phyloP scores from a whole-genome alignment of 108 stramenopile species.

The Ochromonas danica region DNA sequence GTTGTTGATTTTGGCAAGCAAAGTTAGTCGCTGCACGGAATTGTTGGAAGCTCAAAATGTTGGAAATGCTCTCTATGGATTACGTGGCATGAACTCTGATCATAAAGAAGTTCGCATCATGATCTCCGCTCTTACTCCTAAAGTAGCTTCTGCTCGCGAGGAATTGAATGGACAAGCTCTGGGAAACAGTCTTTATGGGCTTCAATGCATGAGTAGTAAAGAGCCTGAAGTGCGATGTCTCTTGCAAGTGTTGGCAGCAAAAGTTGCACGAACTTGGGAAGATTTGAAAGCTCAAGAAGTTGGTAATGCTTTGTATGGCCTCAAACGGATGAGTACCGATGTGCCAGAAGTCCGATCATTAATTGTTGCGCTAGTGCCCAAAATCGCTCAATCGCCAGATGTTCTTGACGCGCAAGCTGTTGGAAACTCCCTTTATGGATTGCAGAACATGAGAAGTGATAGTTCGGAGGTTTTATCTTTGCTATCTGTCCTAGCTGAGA shows the following conservation, averaged over 20 bases:
- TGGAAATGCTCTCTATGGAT: conserved; percentile 31
- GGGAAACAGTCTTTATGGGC: conserved; percentile 29
- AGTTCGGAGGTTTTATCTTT: neutral
- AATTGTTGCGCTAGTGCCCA: conserved; percentile 5
- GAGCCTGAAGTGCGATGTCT: conserved; percentile 18
- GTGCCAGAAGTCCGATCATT: neutral
- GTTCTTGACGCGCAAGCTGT: conserved; percentile 18
- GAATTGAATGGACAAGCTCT: conserved; percentile 20
- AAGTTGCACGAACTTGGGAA: conserved; percentile 19
- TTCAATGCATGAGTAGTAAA: conserved; percentile 29
- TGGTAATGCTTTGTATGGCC: conserved; percentile 32
- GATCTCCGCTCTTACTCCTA: conserved; percentile 19
- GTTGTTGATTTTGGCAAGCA: neutral
- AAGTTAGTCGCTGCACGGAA: conserved; percentile 12
- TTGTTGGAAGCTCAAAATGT: conserved; percentile 19
- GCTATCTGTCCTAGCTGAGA: neutral
- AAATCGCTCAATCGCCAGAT: neutral
- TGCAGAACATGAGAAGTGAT: conserved; percentile 27
- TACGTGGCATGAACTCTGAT: conserved; percentile 28
- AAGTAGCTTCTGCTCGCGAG: neutral
- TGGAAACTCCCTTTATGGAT: conserved; percentile 27
- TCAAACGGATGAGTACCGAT: conserved; percentile 24
- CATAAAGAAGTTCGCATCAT: conserved; percentile 22
- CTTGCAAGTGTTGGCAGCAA: conserved; percentile 2
- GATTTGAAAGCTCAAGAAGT: conserved; percentile 29